Base-by-base conservation (phyloP, 176 grass and related monocot species). In the Triticum dicoccoides region DNA sequence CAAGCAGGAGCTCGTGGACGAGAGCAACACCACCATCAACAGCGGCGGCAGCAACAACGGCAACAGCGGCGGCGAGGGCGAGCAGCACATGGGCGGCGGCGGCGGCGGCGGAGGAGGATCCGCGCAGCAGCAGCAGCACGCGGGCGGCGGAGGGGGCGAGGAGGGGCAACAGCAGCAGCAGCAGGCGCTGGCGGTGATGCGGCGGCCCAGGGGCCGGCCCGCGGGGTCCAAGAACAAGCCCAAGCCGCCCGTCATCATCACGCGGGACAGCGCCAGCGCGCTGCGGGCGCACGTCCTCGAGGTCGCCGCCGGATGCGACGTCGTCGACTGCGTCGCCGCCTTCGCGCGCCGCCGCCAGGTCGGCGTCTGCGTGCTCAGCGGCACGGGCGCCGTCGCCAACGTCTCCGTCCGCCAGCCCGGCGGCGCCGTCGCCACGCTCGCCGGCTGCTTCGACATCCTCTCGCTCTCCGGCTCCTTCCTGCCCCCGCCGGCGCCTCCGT, bases 221-320 rank as follows among this genome's bases (percentile, higher is more conserved):
- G 88, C 97, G 0, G 97, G 97, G 32, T 98, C 97, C 54, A 98
- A 98, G 90, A 98, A 98, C 94, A 98, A 91, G 88, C 92, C 94
- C 0, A 98, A 98, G 91, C 97, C 94, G 33, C 97, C 97, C 4
- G 81, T 98, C 74, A 98, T 98, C 91, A 94, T 98, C 82, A 98
- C 97, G 21, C 61, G 92, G 34, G 97, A 98, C 92, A 98, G 97
- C 79, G 91, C 94, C 0, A 92, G 90, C 81, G 97, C 97, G 20
- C 77, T 98, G 76, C 90, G 97, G 49, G 93, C 96, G 0, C 92
- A 98, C 78, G 87, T 98, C 21, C 95, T 98, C 24, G 96, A 98
- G 86, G 76, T 98, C n/a, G 90, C 88, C 62, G 81, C 90, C n/a
- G 96, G 96, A 21, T 96, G 93, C 82, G 96, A 98, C 90, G 67